These are phyloP conservation scores for Handroanthus guayacan DNA, from an alignment of 257 asterid species.

Conservation along the genomic window DNA sequence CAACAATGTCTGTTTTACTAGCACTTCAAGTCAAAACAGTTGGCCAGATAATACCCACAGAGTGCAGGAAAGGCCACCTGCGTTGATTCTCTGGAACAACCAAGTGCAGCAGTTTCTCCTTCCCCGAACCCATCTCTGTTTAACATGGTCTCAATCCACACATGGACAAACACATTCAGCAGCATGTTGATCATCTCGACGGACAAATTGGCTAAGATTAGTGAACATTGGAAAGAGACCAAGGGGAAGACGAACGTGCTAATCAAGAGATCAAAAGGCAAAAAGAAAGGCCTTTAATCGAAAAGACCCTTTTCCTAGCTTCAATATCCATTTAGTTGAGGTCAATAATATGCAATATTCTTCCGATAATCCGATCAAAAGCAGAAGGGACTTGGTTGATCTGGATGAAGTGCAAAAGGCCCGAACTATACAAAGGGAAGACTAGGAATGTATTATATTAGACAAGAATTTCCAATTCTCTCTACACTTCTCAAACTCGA, in stretches of 20 bases:
- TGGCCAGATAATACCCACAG: neutral
- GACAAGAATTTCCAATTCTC: neutral
- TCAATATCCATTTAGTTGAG: neutral
- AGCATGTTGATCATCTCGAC: neutral
- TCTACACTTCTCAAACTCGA: neutral
- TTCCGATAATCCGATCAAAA: too few relatives aligned
- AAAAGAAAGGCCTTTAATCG: neutral
- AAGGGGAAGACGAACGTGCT: neutral
- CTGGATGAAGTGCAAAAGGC: too few relatives aligned
- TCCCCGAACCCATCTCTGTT: neutral
- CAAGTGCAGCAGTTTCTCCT: neutral
- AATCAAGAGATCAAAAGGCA: neutral
- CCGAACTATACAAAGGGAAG: too few relatives aligned
- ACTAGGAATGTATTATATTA: neutral
- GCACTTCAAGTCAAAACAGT: neutral
- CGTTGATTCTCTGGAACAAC: slow-evolving; percentile 2
- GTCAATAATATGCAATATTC: neutral
- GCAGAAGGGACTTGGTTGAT: too few relatives aligned
- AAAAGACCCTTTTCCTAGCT: neutral
- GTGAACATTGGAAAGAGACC: neutral
- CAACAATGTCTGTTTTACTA: neutral
- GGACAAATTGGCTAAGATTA: neutral
- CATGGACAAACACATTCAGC: slow-evolving; percentile 16
- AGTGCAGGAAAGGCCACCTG: neutral
- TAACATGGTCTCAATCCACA: neutral